These are phyloP conservation scores for Colletotrichum nymphaeae DNA, from an alignment of 2,329 filamentous ascomycete genomes.

Conservation along the genomic window DNA sequence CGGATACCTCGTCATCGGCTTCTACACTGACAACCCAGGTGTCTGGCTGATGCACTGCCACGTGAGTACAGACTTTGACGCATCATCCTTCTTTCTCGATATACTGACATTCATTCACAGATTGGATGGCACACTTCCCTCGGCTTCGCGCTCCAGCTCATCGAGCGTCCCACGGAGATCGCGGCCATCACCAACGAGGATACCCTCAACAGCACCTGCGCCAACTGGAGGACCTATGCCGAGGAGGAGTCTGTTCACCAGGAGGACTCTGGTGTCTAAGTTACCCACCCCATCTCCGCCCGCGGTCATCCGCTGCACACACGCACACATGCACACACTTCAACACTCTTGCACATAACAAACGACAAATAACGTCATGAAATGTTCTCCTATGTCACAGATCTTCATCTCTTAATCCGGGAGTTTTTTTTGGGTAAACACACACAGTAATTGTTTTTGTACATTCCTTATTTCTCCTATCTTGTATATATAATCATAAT, in stretches of 20 bases:
- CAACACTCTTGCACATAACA: not conserved
- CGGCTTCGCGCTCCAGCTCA: conserved; percentile 40
- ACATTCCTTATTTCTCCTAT: not conserved
- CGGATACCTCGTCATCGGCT: conserved; percentile 61
- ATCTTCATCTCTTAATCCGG: not conserved
- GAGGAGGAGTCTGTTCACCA: conserved; percentile 29
- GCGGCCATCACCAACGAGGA: conserved; percentile 32
- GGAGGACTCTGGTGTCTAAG: conserved; percentile 39
- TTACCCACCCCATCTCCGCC: not conserved
- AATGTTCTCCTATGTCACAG: not conserved
- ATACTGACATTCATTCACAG: conserved; percentile 6
- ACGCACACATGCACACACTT: not conserved
- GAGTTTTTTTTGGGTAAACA: not conserved
- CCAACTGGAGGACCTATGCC: conserved; percentile 34
- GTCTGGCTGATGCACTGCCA: conserved; percentile 63
- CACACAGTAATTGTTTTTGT: too few relatives aligned
- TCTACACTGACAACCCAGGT: conserved; percentile 61
- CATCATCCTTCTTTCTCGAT: not conserved
- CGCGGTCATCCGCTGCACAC: not conserved
- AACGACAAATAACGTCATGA: not conserved
- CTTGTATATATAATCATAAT: not conserved
- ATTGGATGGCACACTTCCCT: conserved; percentile 38
- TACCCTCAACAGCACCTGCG: conserved; percentile 30
- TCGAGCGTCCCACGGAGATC: conserved; percentile 38
- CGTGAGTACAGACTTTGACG: conserved; percentile 9